Evolutionary conservation across 2,329 filamentous ascomycete genomes (phyloP).

Genomic region (Diplodia corticola): DNA sequence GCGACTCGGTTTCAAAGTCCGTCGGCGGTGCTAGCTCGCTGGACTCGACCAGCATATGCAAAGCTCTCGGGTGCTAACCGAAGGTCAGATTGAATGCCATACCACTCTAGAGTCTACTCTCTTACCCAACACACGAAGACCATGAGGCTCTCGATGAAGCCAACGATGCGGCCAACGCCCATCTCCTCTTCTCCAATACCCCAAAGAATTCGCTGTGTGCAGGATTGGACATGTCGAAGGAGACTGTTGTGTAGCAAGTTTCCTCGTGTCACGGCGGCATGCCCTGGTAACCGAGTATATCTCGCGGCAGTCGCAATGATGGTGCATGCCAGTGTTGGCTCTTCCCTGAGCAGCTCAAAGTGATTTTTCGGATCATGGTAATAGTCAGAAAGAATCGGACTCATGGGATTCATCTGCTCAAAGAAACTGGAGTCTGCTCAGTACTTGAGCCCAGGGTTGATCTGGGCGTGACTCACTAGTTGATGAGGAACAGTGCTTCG

Average conservation of each 20-base stretch:
- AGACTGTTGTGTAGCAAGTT: slow-evolving; percentile 6
- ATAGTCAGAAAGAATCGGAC: slow-evolving; percentile 15
- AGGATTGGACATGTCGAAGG: slow-evolving; percentile 9
- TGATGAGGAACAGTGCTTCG: slow-evolving; percentile 13
- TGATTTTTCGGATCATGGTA: slow-evolving; percentile 17
- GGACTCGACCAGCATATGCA: slow-evolving; percentile 1
- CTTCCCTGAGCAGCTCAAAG: slow-evolving; percentile 6
- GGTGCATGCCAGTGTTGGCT: slow-evolving; percentile 14
- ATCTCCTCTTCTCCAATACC: slow-evolving; percentile 11
- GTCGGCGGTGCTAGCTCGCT: slow-evolving; percentile 9
- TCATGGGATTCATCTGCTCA: slow-evolving; percentile 3
- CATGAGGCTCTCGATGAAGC: slow-evolving; percentile 18
- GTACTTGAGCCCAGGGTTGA: not conserved
- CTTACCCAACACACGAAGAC: slow-evolving; percentile 9
- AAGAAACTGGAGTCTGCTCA: slow-evolving; percentile 2
- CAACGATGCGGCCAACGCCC: not conserved
- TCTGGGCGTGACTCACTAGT: not conserved
- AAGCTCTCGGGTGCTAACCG: slow-evolving; percentile 8
- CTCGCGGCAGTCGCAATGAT: slow-evolving; percentile 8
- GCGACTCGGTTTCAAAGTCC: slow-evolving; percentile 1
- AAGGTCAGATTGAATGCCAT: not conserved
- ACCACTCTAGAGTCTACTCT: too few relatives aligned
- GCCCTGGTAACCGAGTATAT: slow-evolving; percentile 13
- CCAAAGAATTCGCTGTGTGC: slow-evolving; percentile 6
- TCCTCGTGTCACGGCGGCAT: not conserved